Percentiles rank a stretch among this genome's conserved stretches.
Conservation (phyloP, 1,284 basidiomycete species). For the Ceratorhiza oryzae-sativae region DNA sequence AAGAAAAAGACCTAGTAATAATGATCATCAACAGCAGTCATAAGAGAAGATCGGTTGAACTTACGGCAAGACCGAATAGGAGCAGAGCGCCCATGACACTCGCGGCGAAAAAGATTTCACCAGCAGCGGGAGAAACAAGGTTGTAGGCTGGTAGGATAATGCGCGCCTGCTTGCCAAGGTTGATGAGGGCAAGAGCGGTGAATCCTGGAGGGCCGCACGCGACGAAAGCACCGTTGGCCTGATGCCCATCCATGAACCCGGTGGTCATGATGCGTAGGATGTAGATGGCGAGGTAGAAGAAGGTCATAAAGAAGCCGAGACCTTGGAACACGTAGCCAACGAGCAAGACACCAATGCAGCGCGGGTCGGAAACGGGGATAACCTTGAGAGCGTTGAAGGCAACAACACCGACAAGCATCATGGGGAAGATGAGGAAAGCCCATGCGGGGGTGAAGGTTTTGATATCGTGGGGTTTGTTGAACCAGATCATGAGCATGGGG, state of each 20-base stretch:
- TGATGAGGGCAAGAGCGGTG: slow-evolving; percentile 42
- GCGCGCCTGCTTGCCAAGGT: slow-evolving; percentile 40
- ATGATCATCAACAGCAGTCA: background rate
- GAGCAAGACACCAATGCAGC: slow-evolving; percentile 40
- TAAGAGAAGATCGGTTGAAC: slow-evolving; percentile 15
- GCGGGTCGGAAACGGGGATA: slow-evolving; percentile 27
- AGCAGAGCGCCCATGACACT: slow-evolving; percentile 39
- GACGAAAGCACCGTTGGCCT: slow-evolving; percentile 44
- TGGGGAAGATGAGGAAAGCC: slow-evolving; percentile 41
- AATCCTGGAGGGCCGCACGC: slow-evolving; percentile 43
- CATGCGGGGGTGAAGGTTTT: slow-evolving; percentile 43
- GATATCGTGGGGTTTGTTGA: slow-evolving; percentile 42
- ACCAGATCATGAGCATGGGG: slow-evolving; percentile 41
- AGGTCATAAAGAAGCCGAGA: slow-evolving; percentile 43
- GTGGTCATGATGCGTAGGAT: slow-evolving; percentile 40
- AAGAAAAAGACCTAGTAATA: slow-evolving; percentile 12
- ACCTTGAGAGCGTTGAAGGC: slow-evolving; percentile 37
- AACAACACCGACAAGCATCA: slow-evolving; percentile 38
- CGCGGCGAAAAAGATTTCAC: slow-evolving; percentile 40
- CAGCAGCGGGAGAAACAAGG: slow-evolving; percentile 38
- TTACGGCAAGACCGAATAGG: slow-evolving; percentile 42
- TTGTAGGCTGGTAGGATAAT: slow-evolving; percentile 37
- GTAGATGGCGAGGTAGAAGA: slow-evolving; percentile 39
- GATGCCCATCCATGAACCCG: slow-evolving; percentile 41
- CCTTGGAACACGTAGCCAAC: slow-evolving; percentile 42